These are phyloP conservation scores for Pichia sp. DNA, from an alignment of 1,139 yeast species.

Conservation along the genomic window DNA sequence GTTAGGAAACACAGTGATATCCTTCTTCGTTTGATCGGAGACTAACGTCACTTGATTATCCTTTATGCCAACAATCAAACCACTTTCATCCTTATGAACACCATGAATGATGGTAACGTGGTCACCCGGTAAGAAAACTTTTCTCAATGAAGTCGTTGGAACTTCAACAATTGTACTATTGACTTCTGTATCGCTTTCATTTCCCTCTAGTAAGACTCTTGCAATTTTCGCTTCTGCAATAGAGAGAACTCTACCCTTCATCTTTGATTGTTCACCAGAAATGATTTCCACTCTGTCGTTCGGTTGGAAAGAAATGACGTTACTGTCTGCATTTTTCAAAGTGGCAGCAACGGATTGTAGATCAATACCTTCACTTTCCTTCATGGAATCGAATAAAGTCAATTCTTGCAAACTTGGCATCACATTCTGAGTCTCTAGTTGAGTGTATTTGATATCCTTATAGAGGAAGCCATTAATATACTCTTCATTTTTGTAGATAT, in stretches of 20 bases:
- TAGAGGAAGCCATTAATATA: constrained; percentile 81
- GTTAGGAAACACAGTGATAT: constrained; percentile 87
- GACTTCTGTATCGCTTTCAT: constrained; percentile 35
- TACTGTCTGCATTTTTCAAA: constrained; percentile 55
- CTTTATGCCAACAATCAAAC: constrained; percentile 77
- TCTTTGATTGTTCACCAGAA: constrained; percentile 90
- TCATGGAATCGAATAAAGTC: constrained; percentile 63
- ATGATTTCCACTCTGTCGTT: constrained; percentile 92
- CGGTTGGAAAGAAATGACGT: constrained; percentile 66
- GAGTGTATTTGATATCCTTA: constrained; percentile 81
- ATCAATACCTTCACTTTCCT: constrained; percentile 71
- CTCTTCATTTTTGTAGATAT: constrained; percentile 77
- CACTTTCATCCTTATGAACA: constrained; percentile 88
- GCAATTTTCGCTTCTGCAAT: constrained; percentile 61
- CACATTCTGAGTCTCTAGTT: constrained; percentile 74
- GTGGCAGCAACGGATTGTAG: constrained; percentile 79
- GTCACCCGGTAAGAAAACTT: constrained; percentile 85
- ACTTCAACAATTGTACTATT: constrained; percentile 47
- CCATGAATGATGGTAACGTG: constrained; percentile 93
- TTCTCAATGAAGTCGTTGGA: constrained; percentile 75
- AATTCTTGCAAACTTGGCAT: constrained; percentile 86
- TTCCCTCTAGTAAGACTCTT: constrained; percentile 47
- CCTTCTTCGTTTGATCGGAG: constrained; percentile 82
- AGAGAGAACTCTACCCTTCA: constrained; percentile 71
- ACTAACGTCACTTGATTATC: constrained; percentile 85